A percentile compares a stretch with the other conserved stretches of the same genome.
These are phyloP conservation scores for Elsinoe australis DNA, from an alignment of 2,329 filamentous ascomycete species.

Conservation along the genomic window DNA sequence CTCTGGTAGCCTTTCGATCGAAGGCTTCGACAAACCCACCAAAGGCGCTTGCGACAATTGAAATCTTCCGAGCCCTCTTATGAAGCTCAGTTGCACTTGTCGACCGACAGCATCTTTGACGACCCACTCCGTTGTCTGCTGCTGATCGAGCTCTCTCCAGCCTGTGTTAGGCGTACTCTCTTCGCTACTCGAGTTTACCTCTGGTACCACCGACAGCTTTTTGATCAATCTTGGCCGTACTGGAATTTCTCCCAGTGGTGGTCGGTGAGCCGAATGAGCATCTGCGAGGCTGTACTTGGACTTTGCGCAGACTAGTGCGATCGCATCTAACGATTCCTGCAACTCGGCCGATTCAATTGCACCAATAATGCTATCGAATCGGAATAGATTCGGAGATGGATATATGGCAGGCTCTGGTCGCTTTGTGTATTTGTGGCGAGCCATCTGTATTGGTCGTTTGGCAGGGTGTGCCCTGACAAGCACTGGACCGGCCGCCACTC, in stretches of 20 bases:
- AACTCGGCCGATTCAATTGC: constrained; percentile 52
- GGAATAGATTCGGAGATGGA: constrained; percentile 47
- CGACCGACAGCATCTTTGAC: not conserved
- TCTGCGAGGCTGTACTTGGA: constrained; percentile 55
- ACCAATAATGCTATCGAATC: constrained; percentile 48
- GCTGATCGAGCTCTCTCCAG: constrained; percentile 13
- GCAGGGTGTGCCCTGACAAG: constrained; percentile 32
- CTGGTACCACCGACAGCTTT: constrained; percentile 40
- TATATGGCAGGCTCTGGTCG: constrained; percentile 1
- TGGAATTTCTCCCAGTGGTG: constrained; percentile 52
- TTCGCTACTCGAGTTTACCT: constrained; percentile 40
- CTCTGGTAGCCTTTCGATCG: constrained; percentile 1
- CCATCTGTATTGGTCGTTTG: constrained; percentile 22
- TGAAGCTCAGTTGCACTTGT: constrained; percentile 4
- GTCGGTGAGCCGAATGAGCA: constrained; percentile 55
- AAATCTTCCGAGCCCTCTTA: not conserved
- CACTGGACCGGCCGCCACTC: not conserved
- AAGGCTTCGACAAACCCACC: constrained; percentile 9
- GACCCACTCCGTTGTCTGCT: constrained; percentile 7
- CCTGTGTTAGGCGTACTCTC: constrained; percentile 4
- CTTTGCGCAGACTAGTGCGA: constrained; percentile 55
- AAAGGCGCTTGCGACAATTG: constrained; percentile 6
- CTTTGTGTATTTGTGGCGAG: not conserved
- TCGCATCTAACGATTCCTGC: constrained; percentile 50
- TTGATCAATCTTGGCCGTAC: constrained; percentile 28